Evolutionary conservation across 176 grass and related monocot genomes (phyloP).

Genomic region (Raddia distichophylla): DNA sequence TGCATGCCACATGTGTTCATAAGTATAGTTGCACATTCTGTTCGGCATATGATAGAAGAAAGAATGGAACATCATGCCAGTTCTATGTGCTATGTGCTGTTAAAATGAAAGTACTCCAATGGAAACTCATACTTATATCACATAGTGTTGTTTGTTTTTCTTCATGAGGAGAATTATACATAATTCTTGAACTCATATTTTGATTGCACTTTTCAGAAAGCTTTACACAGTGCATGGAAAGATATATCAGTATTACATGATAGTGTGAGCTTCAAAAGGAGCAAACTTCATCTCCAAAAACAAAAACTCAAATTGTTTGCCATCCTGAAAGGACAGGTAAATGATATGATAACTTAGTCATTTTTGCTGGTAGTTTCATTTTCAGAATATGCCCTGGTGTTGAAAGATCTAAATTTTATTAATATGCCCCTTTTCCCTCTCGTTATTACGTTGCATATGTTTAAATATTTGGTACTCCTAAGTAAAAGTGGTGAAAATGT

Average conservation of each 20-base stretch:
- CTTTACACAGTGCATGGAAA: conserved; percentile 67
- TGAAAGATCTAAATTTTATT: not conserved
- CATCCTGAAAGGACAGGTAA: conserved; percentile 76
- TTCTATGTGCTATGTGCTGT: not conserved
- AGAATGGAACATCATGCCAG: not conserved
- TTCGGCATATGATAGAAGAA: not conserved
- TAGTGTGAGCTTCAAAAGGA: conserved; percentile 61
- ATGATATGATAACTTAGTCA: not conserved
- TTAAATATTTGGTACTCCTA: not conserved
- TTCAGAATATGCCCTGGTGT: not conserved
- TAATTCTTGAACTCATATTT: conserved; percentile 4
- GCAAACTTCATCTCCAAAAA: conserved; percentile 70
- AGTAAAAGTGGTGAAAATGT: not conserved
- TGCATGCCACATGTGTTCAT: not conserved
- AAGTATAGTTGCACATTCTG: not conserved
- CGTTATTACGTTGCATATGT: not conserved
- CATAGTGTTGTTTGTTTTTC: not conserved
- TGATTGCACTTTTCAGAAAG: conserved; percentile 58
- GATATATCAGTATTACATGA: conserved; percentile 65
- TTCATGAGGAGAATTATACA: not conserved
- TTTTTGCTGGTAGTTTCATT: not conserved
- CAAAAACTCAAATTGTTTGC: conserved; percentile 66
- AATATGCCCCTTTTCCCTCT: not conserved
- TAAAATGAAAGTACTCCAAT: not conserved
- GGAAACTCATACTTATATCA: not conserved